Evolutionary conservation across 176 grass and related monocot species (phyloP).

Genomic region (bread wheat (Triticum aestivum)): DNA sequence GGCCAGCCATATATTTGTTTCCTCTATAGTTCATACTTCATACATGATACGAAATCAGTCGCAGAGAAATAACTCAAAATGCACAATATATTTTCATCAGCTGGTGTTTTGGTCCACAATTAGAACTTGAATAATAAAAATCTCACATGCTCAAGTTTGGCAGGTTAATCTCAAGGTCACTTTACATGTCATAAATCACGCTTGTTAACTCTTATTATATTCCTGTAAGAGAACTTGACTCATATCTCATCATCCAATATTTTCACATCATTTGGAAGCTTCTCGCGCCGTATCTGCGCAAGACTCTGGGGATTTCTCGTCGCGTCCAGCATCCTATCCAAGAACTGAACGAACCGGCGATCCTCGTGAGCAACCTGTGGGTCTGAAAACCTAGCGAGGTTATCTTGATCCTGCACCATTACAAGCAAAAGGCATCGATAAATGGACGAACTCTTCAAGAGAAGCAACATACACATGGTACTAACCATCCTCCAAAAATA

Average conservation of each 20-base stretch:
- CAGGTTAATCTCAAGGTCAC: background rate
- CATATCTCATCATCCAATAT: conserved; percentile 38
- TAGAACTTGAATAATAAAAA: conserved; percentile 4
- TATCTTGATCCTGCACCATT: conserved; percentile 35
- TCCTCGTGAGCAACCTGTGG: conserved; percentile 34
- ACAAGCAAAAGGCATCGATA: background rate
- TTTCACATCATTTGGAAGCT: conserved; percentile 27
- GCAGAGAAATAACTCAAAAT: background rate
- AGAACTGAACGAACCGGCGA: conserved; percentile 38
- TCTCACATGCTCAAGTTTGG: background rate
- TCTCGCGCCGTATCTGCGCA: conserved; percentile 22
- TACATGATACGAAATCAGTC: background rate
- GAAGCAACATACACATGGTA: background rate
- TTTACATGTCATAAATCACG: background rate
- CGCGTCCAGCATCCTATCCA: conserved; percentile 38
- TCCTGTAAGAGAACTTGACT: background rate
- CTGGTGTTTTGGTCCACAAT: conserved; percentile 4
- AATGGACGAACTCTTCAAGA: background rate
- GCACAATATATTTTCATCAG: background rate
- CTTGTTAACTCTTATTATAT: background rate
- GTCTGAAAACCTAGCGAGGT: conserved; percentile 37
- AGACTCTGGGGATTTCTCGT: conserved; percentile 45
- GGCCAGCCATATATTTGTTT: background rate
- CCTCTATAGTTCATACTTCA: background rate
- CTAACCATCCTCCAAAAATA: background rate